Base-by-base conservation (phyloP, 805 yeast genomes). In the Naumovozyma castellii region DNA sequence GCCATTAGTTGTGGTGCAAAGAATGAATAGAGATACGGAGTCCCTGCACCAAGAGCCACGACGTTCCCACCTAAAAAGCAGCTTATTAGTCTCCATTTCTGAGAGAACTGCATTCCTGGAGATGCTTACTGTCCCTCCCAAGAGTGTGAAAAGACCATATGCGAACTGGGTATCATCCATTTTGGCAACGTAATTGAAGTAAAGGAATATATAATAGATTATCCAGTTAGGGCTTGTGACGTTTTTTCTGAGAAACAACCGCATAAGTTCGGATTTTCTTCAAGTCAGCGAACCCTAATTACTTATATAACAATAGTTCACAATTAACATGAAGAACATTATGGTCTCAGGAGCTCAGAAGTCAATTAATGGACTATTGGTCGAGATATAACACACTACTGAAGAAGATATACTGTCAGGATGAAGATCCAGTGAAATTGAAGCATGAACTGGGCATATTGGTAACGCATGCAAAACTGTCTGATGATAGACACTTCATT, bases 21-120 rank as follows among this genome's bases (percentile, higher is more conserved):
- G n/a, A 76, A 74, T 0, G 88, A 84, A 54, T 76, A 83, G 12
- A 80, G 62, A 50, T 83, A 83, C 0, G 85, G 83, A 2, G 87
- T 81, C 2, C 92, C 90, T 3, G 85, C 71, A 0, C 81, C 86
- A 35, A 81, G 50, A 0, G 84, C 72, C 6, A 78, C 78, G 14
- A 79, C 51, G 34, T 56, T 56, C 16, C 62, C 53, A 2, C 64
- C 65, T 9, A 60, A 37, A 35, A 61, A 56, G 27, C 27, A 22
- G 10, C 10, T 22, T 22, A 22, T 6, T 6, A 22, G 10, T 10
- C 10, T 22, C 27, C 27, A 22, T 10, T 22, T 22, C 6, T 22
- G 10, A 6, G 27, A 22, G 10, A 22, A 10, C 10, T 22, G 27
- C 27, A 22, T 22, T 22, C 27, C 27, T 22, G 6, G n/a, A n/a